Evolutionary conservation across 169 alveolate species (phyloP), one percentile per base, ranked within the genome.

Genomic region (Besnoitia besnoiti): DNA sequence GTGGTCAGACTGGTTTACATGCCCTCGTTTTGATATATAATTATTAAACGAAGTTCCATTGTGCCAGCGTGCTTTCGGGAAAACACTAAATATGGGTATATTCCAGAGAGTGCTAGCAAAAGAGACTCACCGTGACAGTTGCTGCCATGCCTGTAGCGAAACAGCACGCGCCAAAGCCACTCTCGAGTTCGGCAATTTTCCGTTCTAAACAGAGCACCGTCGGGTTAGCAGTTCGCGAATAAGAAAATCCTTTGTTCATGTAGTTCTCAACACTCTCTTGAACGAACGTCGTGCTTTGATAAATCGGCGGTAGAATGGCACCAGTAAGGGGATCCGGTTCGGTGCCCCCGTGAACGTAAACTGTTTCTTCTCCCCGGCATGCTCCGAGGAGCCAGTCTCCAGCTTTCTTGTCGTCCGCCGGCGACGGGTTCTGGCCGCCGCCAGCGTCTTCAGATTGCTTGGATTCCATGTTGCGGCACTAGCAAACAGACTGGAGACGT

Each of bases 91-190:
- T n/a, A n/a, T n/a, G n/a, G n/a, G n/a, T n/a, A n/a, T n/a, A n/a
- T n/a, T n/a, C n/a, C 67, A 16, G 67, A n/a, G 24, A 55, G 67
- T 16, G 24, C 4, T 55, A 55, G 67, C 67, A 55, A 55, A 39
- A 1, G 46, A 42, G n/a, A 73, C 93, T 49, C 76, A 90, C 93
- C 82, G 95, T 59, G 39, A 55, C 3, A 33, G 95, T 94, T 30
- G 97, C 96, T 10, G 97, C 97, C 97, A 95, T 95, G 61, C 97
- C 97, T 19, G 95, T 80, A 85, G 93, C 88, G 76, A 91, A 87
- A 77, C 91, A 87, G 39, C 80, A 84, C 42, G 96, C 95, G 24
- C 85, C 92, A 2, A 42, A 55, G 51, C 96, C 97, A 10, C 95
- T 94, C 85, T 96, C 96, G 51, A 96, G n/a, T 76, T 87, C 90